Base-by-base conservation (phyloP, 2,329 filamentous ascomycete species). In the Monosporascus sp. region DNA sequence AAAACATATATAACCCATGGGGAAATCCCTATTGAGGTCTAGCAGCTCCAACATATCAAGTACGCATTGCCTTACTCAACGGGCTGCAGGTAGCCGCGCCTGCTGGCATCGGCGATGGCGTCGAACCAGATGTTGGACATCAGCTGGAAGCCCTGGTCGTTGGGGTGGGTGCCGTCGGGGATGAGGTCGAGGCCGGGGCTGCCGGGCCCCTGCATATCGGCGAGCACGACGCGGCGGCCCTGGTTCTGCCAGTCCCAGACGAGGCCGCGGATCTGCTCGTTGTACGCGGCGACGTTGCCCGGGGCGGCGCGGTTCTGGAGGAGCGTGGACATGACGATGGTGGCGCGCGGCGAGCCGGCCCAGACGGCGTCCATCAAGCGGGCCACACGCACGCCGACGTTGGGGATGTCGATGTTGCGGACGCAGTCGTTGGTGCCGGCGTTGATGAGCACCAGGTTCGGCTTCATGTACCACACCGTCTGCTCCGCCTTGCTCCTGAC, bases 401-500 rank as follows among this genome's bases (percentile, higher is more conserved):
- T 58, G 18, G 49, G 47, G 7, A 56, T 53, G 39, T 64, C 55
- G 47, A 56, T 55, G n/a, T 56, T 48, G 51, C 64, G 63, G 24
- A 61, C 51, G 37, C 64, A 65, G 51, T 68, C 63, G 47, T 68
- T 68, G 18, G 64, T 63, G 4, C 65, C 65, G 15, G 61, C 60
- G 46, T 67, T 62, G n/a, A 68, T 51, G 14, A 64, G 47, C 41
- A 67, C 60, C 14, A 66, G 48, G 48, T 68, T 64, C 6, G 65
- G 65, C 45, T 55, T 56, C 38, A 56, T 54, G 2, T 50, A 11
- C 2, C 58, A 50, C n/a, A 64, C 57, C 35, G 58, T 60, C 3
- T 47, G 14, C 22, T 45, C 56, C 6, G 64, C 53, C 25, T 58
- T 59, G 15, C 53, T 48, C 37, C 59, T 53, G 9, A 66, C 60